Evolutionary conservation across 2,329 filamentous ascomycete species (phyloP).

Genomic region (Aspergillus sp.): DNA sequence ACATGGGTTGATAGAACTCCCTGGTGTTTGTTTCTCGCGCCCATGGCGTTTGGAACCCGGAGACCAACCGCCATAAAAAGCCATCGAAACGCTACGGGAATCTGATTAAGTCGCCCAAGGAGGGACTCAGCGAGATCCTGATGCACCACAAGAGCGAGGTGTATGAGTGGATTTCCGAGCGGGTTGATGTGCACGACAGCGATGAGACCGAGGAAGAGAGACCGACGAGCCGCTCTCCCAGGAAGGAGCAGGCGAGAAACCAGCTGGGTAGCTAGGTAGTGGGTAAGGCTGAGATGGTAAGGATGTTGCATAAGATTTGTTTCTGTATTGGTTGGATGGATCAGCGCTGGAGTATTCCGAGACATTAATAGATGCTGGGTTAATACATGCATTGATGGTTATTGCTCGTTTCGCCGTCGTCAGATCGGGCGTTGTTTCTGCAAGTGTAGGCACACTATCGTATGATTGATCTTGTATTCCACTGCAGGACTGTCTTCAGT

Average conservation of each 20-base stretch:
- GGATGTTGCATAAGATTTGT: not conserved
- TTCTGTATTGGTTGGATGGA: too few relatives aligned
- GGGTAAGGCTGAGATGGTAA: not conserved
- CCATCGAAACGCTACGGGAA: constrained; percentile 57
- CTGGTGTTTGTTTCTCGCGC: constrained; percentile 72
- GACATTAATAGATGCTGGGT: too few relatives aligned
- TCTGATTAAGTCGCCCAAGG: constrained; percentile 46
- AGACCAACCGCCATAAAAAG: constrained; percentile 57
- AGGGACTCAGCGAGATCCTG: constrained; percentile 57
- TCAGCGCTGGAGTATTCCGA: too few relatives aligned
- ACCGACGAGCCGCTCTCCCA: constrained; percentile 15
- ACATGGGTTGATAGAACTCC: constrained; percentile 54
- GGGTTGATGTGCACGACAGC: constrained; percentile 24
- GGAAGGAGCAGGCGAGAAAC: constrained; percentile 8
- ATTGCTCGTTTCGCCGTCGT: too few relatives aligned
- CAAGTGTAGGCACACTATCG: too few relatives aligned
- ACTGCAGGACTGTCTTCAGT: too few relatives aligned
- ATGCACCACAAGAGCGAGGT: constrained; percentile 51
- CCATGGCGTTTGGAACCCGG: constrained; percentile 69
- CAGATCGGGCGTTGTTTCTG: too few relatives aligned
- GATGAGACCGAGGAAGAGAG: constrained; percentile 27
- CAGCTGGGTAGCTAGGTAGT: not conserved
- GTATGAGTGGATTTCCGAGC: constrained; percentile 44
- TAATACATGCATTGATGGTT: too few relatives aligned
- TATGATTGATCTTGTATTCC: too few relatives aligned